A percentile compares a stretch with the other conserved stretches of the same genome.
phyloP scores from a whole-genome alignment of 148 eudicot species.

The Vaccinium corymbosum region DNA sequence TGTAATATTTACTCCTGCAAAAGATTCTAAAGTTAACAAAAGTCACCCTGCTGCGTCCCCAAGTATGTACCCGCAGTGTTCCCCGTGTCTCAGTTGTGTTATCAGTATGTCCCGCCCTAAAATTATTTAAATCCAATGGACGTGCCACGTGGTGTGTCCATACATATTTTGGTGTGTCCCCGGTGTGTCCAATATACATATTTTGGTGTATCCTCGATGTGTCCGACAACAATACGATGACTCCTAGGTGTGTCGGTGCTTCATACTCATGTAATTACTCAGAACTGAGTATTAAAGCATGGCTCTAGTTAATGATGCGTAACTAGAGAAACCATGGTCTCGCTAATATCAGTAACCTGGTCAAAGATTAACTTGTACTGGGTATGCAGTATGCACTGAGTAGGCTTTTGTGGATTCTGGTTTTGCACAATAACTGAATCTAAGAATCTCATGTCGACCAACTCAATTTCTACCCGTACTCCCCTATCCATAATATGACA shows the following conservation, averaged over 20 bases:
- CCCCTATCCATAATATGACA: background rate
- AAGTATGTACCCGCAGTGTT: background rate
- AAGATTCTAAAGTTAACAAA: background rate
- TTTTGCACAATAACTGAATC: background rate
- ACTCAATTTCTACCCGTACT: background rate
- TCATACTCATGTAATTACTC: background rate
- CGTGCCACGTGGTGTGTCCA: too few relatives aligned
- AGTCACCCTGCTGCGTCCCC: background rate
- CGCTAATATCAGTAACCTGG: background rate
- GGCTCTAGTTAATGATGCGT: background rate
- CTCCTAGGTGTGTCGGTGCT: background rate
- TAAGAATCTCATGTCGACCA: background rate
- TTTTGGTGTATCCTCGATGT: background rate
- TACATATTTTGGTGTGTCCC: background rate
- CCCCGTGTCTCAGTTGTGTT: background rate
- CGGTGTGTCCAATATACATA: background rate
- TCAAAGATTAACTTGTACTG: background rate
- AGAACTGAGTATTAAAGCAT: background rate
- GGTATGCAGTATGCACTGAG: background rate
- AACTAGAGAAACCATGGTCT: background rate
- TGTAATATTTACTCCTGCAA: background rate
- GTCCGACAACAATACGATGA: background rate
- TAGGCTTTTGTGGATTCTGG: background rate
- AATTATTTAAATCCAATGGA: too few relatives aligned
- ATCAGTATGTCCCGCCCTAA: too few relatives aligned